These are phyloP conservation scores for Withania somnifera DNA, from an alignment of 305 asterid genomes.

Conservation along the genomic window DNA sequence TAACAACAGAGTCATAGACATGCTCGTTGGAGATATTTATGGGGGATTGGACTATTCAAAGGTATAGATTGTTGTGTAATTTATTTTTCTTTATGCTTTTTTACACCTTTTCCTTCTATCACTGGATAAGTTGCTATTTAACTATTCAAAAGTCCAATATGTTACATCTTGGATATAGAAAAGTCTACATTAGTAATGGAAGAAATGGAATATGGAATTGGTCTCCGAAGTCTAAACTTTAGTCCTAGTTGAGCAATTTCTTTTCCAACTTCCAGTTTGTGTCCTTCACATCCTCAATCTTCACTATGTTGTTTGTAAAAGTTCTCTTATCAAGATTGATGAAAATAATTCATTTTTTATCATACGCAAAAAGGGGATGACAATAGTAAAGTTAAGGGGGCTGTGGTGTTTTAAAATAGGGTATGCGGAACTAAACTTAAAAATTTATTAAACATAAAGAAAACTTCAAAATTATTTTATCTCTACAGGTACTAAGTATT, in stretches of 20 bases:
- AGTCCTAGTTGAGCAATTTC: not conserved
- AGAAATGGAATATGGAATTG: too few species aligned
- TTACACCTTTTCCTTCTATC: not conserved
- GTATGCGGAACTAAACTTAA: too few species aligned
- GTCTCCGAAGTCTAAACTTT: not conserved
- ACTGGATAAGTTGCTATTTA: not conserved
- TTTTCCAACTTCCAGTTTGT: not conserved
- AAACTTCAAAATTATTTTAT: too few species aligned
- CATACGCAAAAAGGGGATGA: not conserved
- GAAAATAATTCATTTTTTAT: not conserved
- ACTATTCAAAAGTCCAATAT: not conserved
- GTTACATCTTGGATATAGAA: not conserved
- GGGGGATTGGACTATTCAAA: slow-evolving; percentile 79
- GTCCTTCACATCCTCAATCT: not conserved
- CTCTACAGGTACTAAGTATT: too few species aligned
- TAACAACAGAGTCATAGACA: slow-evolving; percentile 76
- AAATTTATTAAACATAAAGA: too few species aligned
- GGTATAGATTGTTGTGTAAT: slow-evolving; percentile 26
- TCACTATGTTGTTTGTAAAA: not conserved
- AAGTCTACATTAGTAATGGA: not conserved
- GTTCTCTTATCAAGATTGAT: not conserved
- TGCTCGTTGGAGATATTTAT: slow-evolving; percentile 96
- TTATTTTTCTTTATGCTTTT: not conserved
- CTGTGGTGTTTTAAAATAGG: too few species aligned
- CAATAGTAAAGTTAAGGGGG: not conserved